Conservation (phyloP, 2,329 filamentous ascomycete species). For the Sordariomycetes sp. region DNA sequence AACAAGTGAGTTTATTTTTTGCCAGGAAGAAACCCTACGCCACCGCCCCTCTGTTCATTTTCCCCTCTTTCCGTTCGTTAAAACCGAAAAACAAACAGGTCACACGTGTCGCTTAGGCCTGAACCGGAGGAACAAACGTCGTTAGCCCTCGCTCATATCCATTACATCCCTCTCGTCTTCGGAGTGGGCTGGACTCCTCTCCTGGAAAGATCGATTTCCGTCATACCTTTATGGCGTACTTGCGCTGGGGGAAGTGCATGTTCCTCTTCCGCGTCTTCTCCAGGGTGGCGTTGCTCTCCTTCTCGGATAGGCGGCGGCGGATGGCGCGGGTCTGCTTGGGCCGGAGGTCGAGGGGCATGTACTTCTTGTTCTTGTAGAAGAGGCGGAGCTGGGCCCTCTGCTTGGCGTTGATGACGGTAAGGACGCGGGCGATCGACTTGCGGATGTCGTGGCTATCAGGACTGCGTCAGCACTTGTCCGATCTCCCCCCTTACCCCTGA, state of each 20-base stretch:
- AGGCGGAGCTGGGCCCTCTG: conserved; percentile 94
- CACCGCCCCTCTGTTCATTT: background rate
- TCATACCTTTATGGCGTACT: conserved; percentile 93
- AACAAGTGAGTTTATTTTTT: background rate
- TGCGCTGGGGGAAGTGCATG: conserved; percentile 95
- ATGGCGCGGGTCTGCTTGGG: conserved; percentile 97
- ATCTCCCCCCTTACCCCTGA: conserved; percentile 4
- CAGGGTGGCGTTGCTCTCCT: conserved; percentile 74
- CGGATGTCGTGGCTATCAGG: conserved; percentile 80
- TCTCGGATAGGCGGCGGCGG: conserved; percentile 83
- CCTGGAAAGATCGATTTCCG: background rate
- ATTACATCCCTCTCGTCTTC: background rate
- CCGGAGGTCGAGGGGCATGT: conserved; percentile 95
- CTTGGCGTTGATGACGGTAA: conserved; percentile 99
- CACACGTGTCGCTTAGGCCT: background rate
- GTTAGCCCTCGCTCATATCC: background rate
- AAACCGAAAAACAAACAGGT: background rate
- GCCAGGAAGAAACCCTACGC: background rate
- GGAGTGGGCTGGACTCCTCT: background rate
- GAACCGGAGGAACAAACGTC: background rate
- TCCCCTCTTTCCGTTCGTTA: background rate
- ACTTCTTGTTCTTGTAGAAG: conserved; percentile 99
- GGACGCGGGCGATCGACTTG: conserved; percentile 97
- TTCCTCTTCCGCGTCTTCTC: conserved; percentile 96
- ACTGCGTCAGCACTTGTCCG: conserved; percentile 11